Base-by-base conservation (phyloP, 2,329 filamentous ascomycete species). In the Pseudodiploospora longispora region DNA sequence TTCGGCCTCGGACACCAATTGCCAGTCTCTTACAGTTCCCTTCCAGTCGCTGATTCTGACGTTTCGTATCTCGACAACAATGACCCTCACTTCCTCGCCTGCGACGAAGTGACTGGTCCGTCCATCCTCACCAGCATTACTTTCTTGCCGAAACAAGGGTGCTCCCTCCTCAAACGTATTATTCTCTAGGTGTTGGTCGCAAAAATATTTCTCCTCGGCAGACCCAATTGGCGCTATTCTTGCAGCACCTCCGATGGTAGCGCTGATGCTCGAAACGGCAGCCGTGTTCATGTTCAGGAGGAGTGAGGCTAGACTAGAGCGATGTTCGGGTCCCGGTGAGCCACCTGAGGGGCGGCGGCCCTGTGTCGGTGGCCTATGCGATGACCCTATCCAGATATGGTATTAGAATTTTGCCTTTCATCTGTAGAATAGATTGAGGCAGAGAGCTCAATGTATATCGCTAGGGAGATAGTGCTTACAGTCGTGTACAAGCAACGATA, bases 361-460 rank as follows among this genome's bases (percentile, higher is more conserved):
- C 42, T 85, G 79, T 6, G 85, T 89, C 0, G 88, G 87, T 1
- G 91, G 90, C 2, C 93, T 83, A 64, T 95, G 88, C 2, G 88
- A 95, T 47, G 95, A 85, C 93, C 90, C 74, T 77, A 32, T 1
- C 4, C 10, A 10, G 38, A 30, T 9, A 9, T 34, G 32, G 32
- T 34, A 19, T 19, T 19, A 19, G 19, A 19, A 19, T 19, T 19
- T 19, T 19, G 19, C 19, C 19, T 19, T 19, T 19, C 19, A 19
- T 19, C 19, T 19, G 19, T 19, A 19, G 19, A 19, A 19, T 19
- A 19, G 19, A 19, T 19, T 19, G 85, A 86, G 5, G 75, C 80
- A 33, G 89, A 85, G 27, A 98, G 84, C 68, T 96, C 97, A 60
- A 93, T 97, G 72, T 96, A 97, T 72, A 95, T 96, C 93, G 97